Evolutionary conservation across 306 rosid genomes (phyloP).

Genomic region (Corylus avellana): DNA sequence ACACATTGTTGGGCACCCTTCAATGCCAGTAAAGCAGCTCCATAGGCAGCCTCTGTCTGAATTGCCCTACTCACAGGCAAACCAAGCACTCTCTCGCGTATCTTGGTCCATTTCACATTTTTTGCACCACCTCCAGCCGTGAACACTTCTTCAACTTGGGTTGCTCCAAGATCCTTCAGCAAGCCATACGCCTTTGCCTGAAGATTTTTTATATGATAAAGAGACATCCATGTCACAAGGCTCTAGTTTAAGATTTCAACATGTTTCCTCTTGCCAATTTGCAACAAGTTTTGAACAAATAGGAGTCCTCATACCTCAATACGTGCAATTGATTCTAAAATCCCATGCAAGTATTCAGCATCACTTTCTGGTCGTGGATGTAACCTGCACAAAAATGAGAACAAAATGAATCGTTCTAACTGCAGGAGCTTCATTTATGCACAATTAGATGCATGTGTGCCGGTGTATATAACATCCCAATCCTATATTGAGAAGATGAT

Average conservation of each 20-base stretch:
- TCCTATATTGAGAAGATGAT: no score
- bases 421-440: background rate
- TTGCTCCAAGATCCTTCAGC: conserved; percentile 78
- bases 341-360: conserved; percentile 75
- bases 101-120: conserved; percentile 77
- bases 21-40: conserved; percentile 85
- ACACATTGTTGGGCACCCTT: conserved; percentile 50
- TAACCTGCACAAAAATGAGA: conserved; percentile 51
- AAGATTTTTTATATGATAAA: conserved; percentile 1
- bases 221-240: conserved; percentile 20
- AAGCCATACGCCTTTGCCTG: conserved; percentile 76
- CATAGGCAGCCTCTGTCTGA: conserved; percentile 87
- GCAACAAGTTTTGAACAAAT: conserved; percentile 2
- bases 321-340: conserved; percentile 89
- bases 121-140: conserved; percentile 86
- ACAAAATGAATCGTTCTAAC: conserved; percentile 6
- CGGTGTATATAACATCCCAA: no score
- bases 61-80: conserved; percentile 67
- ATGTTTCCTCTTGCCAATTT: background rate
- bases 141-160: conserved; percentile 67
- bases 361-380: conserved; percentile 84
- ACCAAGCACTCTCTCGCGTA: conserved; percentile 80
- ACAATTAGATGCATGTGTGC: background rate
- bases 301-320: conserved; percentile 63
- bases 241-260: conserved; percentile 5